Conservation (phyloP, 2,329 filamentous ascomycete genomes). For the Phialemonium atrogriseum region DNA sequence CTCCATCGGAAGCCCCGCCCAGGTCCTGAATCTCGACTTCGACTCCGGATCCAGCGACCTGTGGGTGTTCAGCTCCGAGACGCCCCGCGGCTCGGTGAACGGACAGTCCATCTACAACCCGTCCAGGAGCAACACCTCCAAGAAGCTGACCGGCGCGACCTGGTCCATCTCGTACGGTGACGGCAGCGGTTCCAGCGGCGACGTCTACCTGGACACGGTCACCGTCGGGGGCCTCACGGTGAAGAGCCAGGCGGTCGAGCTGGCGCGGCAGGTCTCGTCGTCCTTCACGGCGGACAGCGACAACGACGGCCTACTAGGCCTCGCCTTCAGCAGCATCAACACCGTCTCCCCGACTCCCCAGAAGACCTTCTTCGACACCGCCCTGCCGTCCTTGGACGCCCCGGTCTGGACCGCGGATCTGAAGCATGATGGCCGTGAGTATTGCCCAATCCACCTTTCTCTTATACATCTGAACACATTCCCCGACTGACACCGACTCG, state of each 20-base stretch:
- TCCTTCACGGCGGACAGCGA: conserved; percentile 27
- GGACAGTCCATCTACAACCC: conserved; percentile 33
- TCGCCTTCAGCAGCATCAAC: conserved; percentile 34
- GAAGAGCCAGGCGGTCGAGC: conserved; percentile 31
- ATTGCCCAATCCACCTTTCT: not conserved
- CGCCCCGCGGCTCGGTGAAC: conserved; percentile 20
- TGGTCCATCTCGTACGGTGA: conserved; percentile 37
- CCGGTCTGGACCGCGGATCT: conserved; percentile 26
- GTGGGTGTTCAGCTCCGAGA: conserved; percentile 36
- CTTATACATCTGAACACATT: not conserved
- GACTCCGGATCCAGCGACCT: conserved; percentile 26
- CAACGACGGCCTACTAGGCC: conserved; percentile 34
- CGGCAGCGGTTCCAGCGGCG: conserved; percentile 29
- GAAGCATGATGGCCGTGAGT: conserved; percentile 22
- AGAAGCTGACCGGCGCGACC: conserved; percentile 24
- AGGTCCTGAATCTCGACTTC: conserved; percentile 20
- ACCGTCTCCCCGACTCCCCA: conserved; percentile 30
- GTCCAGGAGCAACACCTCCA: conserved; percentile 27
- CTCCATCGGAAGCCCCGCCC: conserved; percentile 27
- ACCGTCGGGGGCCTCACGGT: conserved; percentile 32
- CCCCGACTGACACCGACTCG: not conserved
- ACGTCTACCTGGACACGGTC: conserved; percentile 34
- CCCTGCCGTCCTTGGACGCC: conserved; percentile 16
- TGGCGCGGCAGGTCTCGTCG: conserved; percentile 29
- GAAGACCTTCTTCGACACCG: conserved; percentile 34